These are phyloP conservation scores for Paecilomyces sp. DNA, from an alignment of 2,329 filamentous ascomycete species.

Conservation along the genomic window DNA sequence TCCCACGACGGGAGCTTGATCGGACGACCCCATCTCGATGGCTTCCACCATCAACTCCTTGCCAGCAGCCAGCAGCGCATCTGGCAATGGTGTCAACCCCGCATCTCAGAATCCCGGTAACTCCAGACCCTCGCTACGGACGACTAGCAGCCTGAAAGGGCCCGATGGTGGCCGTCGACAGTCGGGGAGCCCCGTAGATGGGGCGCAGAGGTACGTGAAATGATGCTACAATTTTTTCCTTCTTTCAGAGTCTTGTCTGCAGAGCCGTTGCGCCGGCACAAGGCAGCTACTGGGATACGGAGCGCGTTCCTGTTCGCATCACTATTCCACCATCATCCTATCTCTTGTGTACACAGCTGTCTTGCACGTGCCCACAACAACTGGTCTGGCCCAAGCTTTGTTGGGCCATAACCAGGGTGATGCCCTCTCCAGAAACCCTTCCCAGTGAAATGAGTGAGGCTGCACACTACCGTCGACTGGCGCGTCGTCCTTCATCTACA, in stretches of 20 bases:
- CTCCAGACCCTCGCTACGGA: constrained; percentile 42
- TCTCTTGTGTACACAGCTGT: neutral
- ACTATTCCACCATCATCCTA: neutral
- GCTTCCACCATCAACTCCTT: constrained; percentile 33
- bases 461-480: neutral
- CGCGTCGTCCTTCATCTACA: neutral
- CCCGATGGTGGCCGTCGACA: constrained; percentile 50
- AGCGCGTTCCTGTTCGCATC: neutral
- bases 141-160: constrained; percentile 43
- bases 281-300: neutral
- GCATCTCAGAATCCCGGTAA: constrained; percentile 30
- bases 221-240: constrained; percentile 4
- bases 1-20: constrained; percentile 27
- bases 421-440: neutral
- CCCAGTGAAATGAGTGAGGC: neutral
- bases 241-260: constrained; percentile 5
- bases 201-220: constrained; percentile 46
- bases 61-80: constrained; percentile 27
- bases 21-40: constrained; percentile 27
- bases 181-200: constrained; percentile 48
- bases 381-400: neutral
- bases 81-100: constrained; percentile 29
- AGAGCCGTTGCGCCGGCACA: neutral
- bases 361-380: neutral
- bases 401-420: neutral